These are phyloP conservation scores for Aspergillus texensis DNA, from an alignment of 2,329 filamentous ascomycete genomes.

Conservation along the genomic window DNA sequence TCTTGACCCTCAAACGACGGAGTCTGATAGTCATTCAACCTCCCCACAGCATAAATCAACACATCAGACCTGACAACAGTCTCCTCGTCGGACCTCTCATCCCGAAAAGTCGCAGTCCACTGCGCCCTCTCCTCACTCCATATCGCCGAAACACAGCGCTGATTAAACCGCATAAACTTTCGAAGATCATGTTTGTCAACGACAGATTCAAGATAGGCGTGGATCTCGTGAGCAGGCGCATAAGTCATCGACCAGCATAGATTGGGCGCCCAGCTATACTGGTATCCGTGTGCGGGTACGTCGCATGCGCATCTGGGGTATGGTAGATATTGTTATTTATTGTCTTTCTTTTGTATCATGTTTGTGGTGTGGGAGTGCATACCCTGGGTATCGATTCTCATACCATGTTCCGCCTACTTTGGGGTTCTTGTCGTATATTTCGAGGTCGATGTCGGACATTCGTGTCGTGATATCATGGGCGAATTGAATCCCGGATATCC, in stretches of 20 bases:
- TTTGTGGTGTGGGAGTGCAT: background rate
- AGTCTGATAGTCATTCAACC: conserved; percentile 29
- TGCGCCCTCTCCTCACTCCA: background rate
- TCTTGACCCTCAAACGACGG: conserved; percentile 29
- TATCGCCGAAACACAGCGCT: conserved; percentile 2
- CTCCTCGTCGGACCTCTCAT: background rate
- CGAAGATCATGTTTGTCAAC: conserved; percentile 5
- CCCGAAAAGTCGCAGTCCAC: conserved; percentile 4
- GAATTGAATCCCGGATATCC: background rate
- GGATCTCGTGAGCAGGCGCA: conserved; percentile 5
- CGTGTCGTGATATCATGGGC: background rate
- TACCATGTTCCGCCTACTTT: conserved; percentile 2
- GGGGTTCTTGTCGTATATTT: conserved; percentile 3
- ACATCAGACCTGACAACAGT: conserved; percentile 7
- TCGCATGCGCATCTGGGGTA: conserved; percentile 7
- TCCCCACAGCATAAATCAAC: conserved; percentile 9
- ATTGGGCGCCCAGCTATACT: conserved; percentile 11
- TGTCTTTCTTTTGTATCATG: too few relatives aligned
- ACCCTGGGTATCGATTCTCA: conserved; percentile 3
- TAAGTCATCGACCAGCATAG: conserved; percentile 7
- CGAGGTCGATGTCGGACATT: background rate
- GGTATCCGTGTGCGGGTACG: conserved; percentile 13
- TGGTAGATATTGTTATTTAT: background rate
- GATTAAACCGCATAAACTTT: conserved; percentile 1
- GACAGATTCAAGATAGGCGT: conserved; percentile 5